Base-by-base conservation (phyloP, 139 green algal species). In the Pleodorina starrii region DNA sequence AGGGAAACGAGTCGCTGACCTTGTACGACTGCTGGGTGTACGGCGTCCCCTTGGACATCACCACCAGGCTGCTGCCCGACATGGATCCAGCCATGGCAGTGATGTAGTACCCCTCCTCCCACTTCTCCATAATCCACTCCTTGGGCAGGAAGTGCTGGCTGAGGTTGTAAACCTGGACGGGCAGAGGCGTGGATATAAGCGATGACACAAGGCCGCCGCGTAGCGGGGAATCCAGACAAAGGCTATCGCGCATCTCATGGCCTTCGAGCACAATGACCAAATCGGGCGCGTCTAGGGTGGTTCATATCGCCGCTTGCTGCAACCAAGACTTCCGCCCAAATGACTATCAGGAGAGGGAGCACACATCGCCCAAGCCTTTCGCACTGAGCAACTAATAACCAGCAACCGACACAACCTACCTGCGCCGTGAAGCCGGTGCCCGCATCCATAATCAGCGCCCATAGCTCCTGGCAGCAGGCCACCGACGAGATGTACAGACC, bases 91-190 rank as follows among this genome's bases (percentile, higher is more conserved):
- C 98, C 95, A 99, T 98, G 73, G 96, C 94, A 36, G 97, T 99
- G 94, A 99, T 99, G 96, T 99, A 99, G 94, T 97, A 99, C 57
- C 99, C 98, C 92, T 99, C 98, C 95, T 99, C 98, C 98, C 98
- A 99, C 94, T 98, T 97, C 94, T 99, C 98, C 97, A 99, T 99
- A 93, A 99, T 99, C 98, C 98, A 99, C 76, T 98, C 96, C 94
- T 99, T 99, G 59, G 98, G 98, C 92, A 99, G 95, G 94, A 99
- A 99, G 90, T 98, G 93, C 69, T 90, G 91, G 83, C 84, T 95
- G 42, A 98, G 90, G 86, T 95, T 94, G 92, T 98, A 99, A 66
- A 97, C 95, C 92, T 90, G 74, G 4, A n/a, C n/a, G n/a, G n/a
- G n/a, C n/a, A n/a, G n/a, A n/a, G n/a, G n/a, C n/a, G n/a, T n/a